A percentile compares a stretch with the other conserved stretches of the same genome.
These are phyloP conservation scores for Diospyros lotus DNA, from an alignment of 148 eudicot genomes.

Conservation along the genomic window DNA sequence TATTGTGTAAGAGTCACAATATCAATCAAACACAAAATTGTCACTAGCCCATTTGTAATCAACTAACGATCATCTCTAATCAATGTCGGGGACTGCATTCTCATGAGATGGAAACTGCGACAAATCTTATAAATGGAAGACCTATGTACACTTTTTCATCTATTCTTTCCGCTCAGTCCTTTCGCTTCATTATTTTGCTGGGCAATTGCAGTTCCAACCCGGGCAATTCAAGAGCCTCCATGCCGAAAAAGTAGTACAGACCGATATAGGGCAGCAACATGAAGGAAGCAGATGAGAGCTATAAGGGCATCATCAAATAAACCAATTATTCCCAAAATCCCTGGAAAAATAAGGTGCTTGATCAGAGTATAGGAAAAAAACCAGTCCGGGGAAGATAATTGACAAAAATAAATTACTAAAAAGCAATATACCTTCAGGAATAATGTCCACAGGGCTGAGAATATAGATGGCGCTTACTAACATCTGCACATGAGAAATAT, in stretches of 20 bases:
- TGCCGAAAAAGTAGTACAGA: slow-evolving; percentile 71
- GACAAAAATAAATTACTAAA: background rate
- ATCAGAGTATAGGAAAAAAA: background rate
- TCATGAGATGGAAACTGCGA: too few species aligned
- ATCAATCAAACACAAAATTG: too few species aligned
- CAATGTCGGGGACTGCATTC: too few species aligned
- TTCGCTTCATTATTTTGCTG: too few species aligned
- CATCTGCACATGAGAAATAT: slow-evolving; percentile 39
- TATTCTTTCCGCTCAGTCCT: too few species aligned
- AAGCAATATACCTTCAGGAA: slow-evolving; percentile 70
- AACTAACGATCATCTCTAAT: too few species aligned
- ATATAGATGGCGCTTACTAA: slow-evolving; percentile 58
- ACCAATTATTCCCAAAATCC: slow-evolving; percentile 71
- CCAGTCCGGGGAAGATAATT: background rate
- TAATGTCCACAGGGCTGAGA: slow-evolving; percentile 78
- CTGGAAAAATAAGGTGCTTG: slow-evolving; percentile 27
- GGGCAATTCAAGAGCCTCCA: slow-evolving; percentile 48
- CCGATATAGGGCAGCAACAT: slow-evolving; percentile 85
- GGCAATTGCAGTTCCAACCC: background rate
- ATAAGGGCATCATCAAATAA: slow-evolving; percentile 74
- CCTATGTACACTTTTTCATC: too few species aligned
- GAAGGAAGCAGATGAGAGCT: slow-evolving; percentile 70
- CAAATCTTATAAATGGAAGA: too few species aligned
- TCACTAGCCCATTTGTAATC: too few species aligned
- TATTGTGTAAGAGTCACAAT: too few species aligned